Evolutionary conservation across 2,329 filamentous ascomycete genomes (phyloP).

Genomic region (Nigrospora oryzae): DNA sequence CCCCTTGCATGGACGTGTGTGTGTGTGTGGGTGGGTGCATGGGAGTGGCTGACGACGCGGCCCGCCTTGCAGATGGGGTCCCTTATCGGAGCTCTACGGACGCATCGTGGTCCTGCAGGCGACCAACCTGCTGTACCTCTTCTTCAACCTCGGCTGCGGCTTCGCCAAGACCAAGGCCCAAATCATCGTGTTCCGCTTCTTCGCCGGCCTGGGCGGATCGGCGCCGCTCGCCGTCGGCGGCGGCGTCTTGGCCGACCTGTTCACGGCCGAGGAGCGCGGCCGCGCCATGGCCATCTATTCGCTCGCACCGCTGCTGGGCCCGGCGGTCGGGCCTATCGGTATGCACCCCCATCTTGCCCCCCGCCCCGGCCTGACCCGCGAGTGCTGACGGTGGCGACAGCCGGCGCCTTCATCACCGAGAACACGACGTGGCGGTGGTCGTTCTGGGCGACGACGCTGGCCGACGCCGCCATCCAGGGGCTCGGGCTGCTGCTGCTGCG

Average conservation of each 20-base stretch:
- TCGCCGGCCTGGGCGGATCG: slow-evolving; percentile 50
- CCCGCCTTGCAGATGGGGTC: slow-evolving; percentile 26
- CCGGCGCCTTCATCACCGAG: slow-evolving; percentile 57
- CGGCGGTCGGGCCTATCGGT: slow-evolving; percentile 53
- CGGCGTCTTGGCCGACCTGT: slow-evolving; percentile 30
- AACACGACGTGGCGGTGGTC: slow-evolving; percentile 65
- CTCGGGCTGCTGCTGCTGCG: slow-evolving; percentile 50
- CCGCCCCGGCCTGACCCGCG: neutral
- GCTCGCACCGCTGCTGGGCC: slow-evolving; percentile 55
- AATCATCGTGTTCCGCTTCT: slow-evolving; percentile 49
- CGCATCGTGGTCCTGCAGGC: slow-evolving; percentile 44
- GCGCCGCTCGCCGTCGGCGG: slow-evolving; percentile 36
- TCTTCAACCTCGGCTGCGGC: slow-evolving; percentile 54
- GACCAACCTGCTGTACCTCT: slow-evolving; percentile 37
- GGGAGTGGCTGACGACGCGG: neutral
- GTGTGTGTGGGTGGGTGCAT: neutral
- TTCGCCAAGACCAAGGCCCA: slow-evolving; percentile 41
- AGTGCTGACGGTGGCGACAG: slow-evolving; percentile 10
- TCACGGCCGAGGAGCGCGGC: slow-evolving; percentile 52
- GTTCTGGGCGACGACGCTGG: slow-evolving; percentile 60
- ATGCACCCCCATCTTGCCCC: neutral
- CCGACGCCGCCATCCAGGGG: slow-evolving; percentile 50
- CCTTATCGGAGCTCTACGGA: slow-evolving; percentile 47
- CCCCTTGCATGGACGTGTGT: neutral
- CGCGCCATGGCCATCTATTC: slow-evolving; percentile 55